Evolutionary conservation across 371 early-diverging fungal species (phyloP), one percentile per base, ranked within the genome.

Genomic region (Lichtheimia ornata): DNA sequence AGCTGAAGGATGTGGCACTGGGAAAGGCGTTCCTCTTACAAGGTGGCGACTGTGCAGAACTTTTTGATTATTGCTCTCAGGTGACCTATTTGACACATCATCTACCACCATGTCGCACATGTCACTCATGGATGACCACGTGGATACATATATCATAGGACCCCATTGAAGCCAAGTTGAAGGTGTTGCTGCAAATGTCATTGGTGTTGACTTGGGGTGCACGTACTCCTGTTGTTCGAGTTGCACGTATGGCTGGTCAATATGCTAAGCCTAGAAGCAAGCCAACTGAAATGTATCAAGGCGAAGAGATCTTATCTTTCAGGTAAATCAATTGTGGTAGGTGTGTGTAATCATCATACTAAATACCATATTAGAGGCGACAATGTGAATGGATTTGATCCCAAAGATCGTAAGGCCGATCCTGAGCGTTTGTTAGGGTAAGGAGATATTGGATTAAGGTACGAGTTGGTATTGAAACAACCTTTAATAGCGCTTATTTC

Each of bases 41-140:
- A 77, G 98, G 98, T 60, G 98, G 98, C 56, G 98, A 97, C 74
- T 98, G 98, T 75, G 98, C 98, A 22, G 98, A 98, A 79, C 84
- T 94, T 43, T 98, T 98, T 75, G 96, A 96, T 66, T 95, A 97
- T 72, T 98, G 98, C 73, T 86, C 91, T 24, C 85, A 89, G 83
- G 91, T 91, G 82, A 57, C 15, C 43, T 41, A 56, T 40, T 30
- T 4, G 28, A 25, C 18, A 41, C 13, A 25, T 15, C 28, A 5
- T 5, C 9, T 35, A 35, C 28, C 28, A 35, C 28, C 28, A 5
- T 17, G 45, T 18, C 18, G 30, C 18, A 20, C 20, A 25, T 25
- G 27, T 30, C 7, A 50, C 53, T 49, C n/a, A 17, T 24, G 40
- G 11, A 35, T 40, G 25, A 51, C 25, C 47, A 47, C 47, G 35